A percentile compares a stretch with the other conserved stretches of the same genome.
Conservation (phyloP, 805 yeast genomes). For the Saturnispora sanitii region DNA sequence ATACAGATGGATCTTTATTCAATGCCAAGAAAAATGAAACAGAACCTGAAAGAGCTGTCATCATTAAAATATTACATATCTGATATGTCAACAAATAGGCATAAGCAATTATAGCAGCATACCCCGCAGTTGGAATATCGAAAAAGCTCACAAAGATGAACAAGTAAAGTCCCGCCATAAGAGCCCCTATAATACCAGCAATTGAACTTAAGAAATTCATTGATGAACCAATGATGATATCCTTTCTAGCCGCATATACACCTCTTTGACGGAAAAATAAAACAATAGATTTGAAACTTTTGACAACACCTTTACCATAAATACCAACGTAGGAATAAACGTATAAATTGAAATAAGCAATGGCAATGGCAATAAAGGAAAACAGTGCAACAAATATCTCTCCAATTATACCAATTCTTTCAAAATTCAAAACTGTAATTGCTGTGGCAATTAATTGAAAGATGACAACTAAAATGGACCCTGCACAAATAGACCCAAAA, state of each 20-base stretch:
- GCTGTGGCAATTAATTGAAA: conserved; percentile 49
- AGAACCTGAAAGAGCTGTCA: conserved; percentile 68
- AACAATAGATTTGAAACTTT: conserved; percentile 72
- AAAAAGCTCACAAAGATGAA: conserved; percentile 58
- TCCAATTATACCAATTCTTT: conserved; percentile 9
- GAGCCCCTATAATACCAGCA: conserved; percentile 36
- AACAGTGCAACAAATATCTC: conserved; percentile 1
- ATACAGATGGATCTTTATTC: conserved; percentile 78
- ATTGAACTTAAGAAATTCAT: conserved; percentile 60
- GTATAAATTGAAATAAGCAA: conserved; percentile 55
- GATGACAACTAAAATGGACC: conserved; percentile 62
- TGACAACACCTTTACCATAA: conserved; percentile 70
- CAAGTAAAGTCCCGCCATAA: conserved; percentile 58
- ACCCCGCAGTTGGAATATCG: conserved; percentile 47
- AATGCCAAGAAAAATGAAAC: conserved; percentile 77
- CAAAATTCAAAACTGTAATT: background rate
- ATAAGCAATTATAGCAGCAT: conserved; percentile 21
- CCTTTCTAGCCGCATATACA: conserved; percentile 73
- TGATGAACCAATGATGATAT: conserved; percentile 69
- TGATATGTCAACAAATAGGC: conserved; percentile 59
- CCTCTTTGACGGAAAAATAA: conserved; percentile 67
- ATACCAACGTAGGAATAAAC: conserved; percentile 81
- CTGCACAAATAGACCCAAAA: conserved; percentile 84
- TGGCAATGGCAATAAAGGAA: background rate
- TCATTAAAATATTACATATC: conserved; percentile 56